These are phyloP conservation scores for Oxyria digyna DNA, from an alignment of 148 eudicot species.

Conservation along the genomic window DNA sequence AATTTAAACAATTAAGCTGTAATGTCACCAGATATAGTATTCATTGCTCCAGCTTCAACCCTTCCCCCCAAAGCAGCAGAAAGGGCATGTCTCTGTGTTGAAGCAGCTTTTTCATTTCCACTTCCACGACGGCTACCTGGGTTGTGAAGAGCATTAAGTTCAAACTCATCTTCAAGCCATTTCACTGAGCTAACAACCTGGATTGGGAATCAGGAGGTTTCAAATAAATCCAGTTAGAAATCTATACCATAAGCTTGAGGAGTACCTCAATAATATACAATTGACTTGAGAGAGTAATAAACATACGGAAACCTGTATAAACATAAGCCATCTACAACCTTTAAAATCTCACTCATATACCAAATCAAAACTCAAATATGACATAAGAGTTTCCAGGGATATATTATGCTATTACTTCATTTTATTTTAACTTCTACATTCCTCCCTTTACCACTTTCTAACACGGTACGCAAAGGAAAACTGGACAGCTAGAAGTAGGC, in stretches of 20 bases:
- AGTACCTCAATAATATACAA: background rate
- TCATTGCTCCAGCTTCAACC: slow-evolving; percentile 86
- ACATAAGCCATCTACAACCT: background rate
- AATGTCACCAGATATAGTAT: slow-evolving; percentile 73
- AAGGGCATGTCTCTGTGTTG: slow-evolving; percentile 82
- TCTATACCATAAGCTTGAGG: background rate
- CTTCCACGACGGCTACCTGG: slow-evolving; percentile 86
- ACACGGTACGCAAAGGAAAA: background rate
- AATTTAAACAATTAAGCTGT: background rate
- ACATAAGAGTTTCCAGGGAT: background rate
- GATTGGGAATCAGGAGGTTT: background rate
- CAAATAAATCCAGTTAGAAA: background rate
- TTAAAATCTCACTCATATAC: background rate
- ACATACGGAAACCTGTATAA: background rate
- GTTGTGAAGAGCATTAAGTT: slow-evolving; percentile 98
- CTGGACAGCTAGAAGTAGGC: background rate
- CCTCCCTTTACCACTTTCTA: background rate
- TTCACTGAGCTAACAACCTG: slow-evolving; percentile 99
- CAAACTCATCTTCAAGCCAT: slow-evolving; percentile 99
- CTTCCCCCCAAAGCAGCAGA: slow-evolving; percentile 97
- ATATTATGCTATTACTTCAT: background rate
- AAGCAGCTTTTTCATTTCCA: slow-evolving; percentile 96
- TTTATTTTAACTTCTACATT: background rate
- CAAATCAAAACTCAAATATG: background rate
- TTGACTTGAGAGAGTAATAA: background rate